Conservation (phyloP, 2,329 filamentous ascomycete species). For the Xylariales sp. region DNA sequence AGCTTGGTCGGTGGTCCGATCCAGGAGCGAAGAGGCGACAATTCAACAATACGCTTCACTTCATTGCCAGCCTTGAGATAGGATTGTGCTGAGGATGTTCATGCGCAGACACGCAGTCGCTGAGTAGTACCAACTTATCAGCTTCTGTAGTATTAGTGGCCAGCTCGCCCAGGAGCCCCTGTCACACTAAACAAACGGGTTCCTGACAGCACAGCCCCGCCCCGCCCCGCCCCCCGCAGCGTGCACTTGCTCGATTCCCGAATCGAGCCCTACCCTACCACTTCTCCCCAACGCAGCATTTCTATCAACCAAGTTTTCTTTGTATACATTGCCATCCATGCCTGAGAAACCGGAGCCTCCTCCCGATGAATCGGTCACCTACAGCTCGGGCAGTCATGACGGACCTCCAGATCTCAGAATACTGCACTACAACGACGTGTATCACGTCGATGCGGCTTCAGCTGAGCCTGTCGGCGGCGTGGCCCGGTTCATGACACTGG, state of each 20-base stretch:
- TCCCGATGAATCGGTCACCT: constrained; percentile 26
- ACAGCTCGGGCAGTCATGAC: constrained; percentile 22
- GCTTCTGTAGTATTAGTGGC: constrained; percentile 2
- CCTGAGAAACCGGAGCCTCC: constrained; percentile 22
- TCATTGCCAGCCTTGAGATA: no score
- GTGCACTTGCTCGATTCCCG: background rate
- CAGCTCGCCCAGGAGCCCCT: background rate
- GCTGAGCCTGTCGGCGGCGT: constrained; percentile 80
- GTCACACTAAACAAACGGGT: background rate
- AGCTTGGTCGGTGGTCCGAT: no score
- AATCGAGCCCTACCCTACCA: background rate
- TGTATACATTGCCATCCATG: constrained; percentile 1
- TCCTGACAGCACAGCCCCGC: background rate
- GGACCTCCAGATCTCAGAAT: constrained; percentile 68
- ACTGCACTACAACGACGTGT: constrained; percentile 90
- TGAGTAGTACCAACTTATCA: constrained; percentile 2
- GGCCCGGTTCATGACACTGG: constrained; percentile 72
- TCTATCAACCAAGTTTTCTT: no score
- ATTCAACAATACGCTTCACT: no score
- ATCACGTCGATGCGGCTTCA: constrained; percentile 73
- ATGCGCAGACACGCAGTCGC: background rate
- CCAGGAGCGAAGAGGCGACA: no score
- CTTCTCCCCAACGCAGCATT: no score
- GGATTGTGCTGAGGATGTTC: no score
- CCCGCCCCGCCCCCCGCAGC: no score